Percentiles rank a stretch among this genome's conserved stretches.
Conservation (phyloP, 208 protist genomes). For the Leishmania aethiopica region DNA sequence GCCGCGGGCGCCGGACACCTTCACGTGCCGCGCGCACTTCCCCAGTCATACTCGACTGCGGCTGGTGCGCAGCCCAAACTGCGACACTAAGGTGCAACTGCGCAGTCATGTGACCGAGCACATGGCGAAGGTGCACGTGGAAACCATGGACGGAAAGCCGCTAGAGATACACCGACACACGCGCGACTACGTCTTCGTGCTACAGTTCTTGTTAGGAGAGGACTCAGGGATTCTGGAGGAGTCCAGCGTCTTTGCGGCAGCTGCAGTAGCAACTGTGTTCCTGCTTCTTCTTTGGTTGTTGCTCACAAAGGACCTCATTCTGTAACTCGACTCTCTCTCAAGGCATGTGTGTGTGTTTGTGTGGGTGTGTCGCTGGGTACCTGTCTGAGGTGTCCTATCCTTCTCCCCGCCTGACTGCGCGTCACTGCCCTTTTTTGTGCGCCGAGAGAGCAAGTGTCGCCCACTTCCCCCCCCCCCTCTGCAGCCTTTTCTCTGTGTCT, state of each 20-base stretch:
- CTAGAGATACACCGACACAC: slow-evolving; percentile 21
- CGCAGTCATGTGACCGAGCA: slow-evolving; percentile 23
- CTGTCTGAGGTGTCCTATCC: neutral
- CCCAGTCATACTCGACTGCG: slow-evolving; percentile 17
- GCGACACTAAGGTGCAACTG: slow-evolving; percentile 32
- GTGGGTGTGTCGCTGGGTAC: neutral
- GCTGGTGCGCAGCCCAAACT: slow-evolving; percentile 52
- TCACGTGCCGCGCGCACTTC: slow-evolving; percentile 49
- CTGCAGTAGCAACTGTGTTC: slow-evolving; percentile 33
- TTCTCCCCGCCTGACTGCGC: neutral
- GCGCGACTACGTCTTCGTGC: slow-evolving; percentile 45
- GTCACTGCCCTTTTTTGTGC: neutral
- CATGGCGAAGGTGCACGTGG: slow-evolving; percentile 32
- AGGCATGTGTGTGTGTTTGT: neutral
- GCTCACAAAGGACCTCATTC: slow-evolving; percentile 66
- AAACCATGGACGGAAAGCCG: slow-evolving; percentile 20
- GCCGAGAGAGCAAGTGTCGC: neutral
- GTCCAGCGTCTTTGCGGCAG: slow-evolving; percentile 29
- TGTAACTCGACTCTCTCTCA: slow-evolving; percentile 15
- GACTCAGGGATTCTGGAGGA: slow-evolving; percentile 27
- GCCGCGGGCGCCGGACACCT: slow-evolving; percentile 49
- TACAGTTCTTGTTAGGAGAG: slow-evolving; percentile 55
- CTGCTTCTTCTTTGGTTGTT: slow-evolving; percentile 62
- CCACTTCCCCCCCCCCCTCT: too few species aligned
- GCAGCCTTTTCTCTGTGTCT: neutral